Evolutionary conservation across 1,284 basidiomycete genomes (phyloP).

Genomic region (Laetiporus sulphureus): DNA sequence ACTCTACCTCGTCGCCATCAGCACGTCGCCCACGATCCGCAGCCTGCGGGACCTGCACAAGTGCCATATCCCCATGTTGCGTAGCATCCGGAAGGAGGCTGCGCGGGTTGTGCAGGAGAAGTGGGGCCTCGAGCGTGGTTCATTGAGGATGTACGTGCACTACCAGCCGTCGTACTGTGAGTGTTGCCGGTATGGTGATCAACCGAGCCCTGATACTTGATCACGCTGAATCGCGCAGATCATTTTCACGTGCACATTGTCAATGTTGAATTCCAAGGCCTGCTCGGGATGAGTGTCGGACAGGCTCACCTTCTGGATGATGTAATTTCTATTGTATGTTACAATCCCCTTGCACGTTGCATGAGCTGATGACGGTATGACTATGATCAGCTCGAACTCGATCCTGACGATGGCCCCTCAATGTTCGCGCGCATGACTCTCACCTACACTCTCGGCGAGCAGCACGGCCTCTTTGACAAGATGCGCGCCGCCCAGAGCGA

Average conservation of each 20-base stretch:
- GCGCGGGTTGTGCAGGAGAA: conserved; percentile 44
- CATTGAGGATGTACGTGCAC: conserved; percentile 82
- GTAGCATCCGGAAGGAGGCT: conserved; percentile 55
- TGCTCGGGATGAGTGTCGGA: conserved; percentile 75
- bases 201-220: neutral
- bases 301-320: conserved; percentile 94
- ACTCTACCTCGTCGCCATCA: conserved; percentile 74
- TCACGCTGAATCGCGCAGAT: conserved; percentile 42
- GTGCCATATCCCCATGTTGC: conserved; percentile 65
- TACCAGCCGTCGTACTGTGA: conserved; percentile 96
- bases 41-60: conserved; percentile 67
- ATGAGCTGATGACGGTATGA: neutral
- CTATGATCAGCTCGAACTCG: conserved; percentile 51
- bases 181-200: conserved; percentile 23
- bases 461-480: conserved; percentile 61
- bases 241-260: conserved; percentile 96
- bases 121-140: conserved; percentile 55
- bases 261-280: conserved; percentile 60
- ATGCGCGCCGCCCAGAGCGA: conserved; percentile 34
- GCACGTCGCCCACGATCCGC: conserved; percentile 47
- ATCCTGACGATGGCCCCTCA: conserved; percentile 35
- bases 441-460: conserved; percentile 77
- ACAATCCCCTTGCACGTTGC: neutral
- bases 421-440: conserved; percentile 70
- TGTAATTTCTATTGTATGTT: conserved; percentile 71